Percentiles rank a stretch among this genome's conserved stretches.
Evolutionary conservation across 2,329 filamentous ascomycete species (phyloP).

Genomic region (Teratosphaeria destructans): DNA sequence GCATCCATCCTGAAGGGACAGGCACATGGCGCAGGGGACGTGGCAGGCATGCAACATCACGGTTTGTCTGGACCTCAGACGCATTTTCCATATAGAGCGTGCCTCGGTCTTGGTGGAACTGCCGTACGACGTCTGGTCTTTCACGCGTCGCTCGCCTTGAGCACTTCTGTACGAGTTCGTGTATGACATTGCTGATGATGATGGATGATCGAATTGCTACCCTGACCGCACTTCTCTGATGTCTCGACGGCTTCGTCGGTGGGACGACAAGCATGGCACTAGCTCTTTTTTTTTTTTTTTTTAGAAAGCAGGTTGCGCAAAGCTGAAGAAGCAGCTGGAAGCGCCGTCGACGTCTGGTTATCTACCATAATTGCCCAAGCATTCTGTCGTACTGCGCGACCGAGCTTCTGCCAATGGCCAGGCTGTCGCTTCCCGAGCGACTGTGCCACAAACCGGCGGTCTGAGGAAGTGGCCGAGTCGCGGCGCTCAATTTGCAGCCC

Average conservation of each 20-base stretch:
- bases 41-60: neutral
- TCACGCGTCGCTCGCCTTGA: neutral
- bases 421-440: neutral
- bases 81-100: neutral
- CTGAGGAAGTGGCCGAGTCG: neutral
- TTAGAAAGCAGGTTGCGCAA: neutral
- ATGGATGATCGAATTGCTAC: neutral
- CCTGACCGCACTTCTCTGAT: neutral
- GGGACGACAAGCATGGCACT: neutral
- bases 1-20: neutral
- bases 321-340: neutral
- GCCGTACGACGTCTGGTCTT: neutral
- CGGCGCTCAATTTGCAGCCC: constrained; percentile 10
- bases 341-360: neutral
- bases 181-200: neutral
- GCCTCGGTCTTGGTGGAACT: neutral
- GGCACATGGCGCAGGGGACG: neutral
- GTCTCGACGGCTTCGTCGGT: neutral
- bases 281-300: neutral
- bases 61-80: neutral
- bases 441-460: neutral
- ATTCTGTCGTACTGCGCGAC: neutral
- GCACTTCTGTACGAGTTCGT: neutral
- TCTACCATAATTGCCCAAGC: neutral
- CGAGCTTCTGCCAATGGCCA: neutral